These are phyloP conservation scores for Backusella mclennaniae DNA, from an alignment of 192 early-diverging fungal species.

Conservation along the genomic window DNA sequence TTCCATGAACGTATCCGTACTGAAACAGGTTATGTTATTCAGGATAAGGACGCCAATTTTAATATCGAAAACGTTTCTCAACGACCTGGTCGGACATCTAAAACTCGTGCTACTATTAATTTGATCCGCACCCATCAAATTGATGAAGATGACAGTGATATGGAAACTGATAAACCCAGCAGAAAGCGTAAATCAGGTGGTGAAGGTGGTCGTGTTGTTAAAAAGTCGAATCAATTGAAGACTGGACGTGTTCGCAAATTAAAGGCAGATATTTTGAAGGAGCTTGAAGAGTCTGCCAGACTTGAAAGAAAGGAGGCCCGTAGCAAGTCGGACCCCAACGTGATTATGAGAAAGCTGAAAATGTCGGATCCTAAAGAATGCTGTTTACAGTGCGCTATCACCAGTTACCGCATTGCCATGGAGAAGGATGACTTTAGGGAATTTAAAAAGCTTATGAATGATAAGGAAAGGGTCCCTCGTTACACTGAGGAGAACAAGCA, in stretches of 20 bases:
- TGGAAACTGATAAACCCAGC: not conserved
- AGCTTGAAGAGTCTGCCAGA: not conserved
- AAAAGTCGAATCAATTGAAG: not conserved
- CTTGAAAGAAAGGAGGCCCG: not conserved
- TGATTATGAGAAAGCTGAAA: not conserved
- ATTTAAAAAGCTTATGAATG: slow-evolving; percentile 1
- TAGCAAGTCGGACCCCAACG: not conserved
- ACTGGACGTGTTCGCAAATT: not conserved
- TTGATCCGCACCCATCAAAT: not conserved
- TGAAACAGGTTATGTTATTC: not conserved
- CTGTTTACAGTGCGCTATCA: slow-evolving; percentile 43
- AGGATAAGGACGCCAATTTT: not conserved
- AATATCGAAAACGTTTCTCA: not conserved
- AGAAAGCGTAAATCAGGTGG: not conserved
- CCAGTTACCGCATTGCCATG: slow-evolving; percentile 38
- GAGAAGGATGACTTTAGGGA: slow-evolving; percentile 16
- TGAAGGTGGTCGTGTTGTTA: not conserved
- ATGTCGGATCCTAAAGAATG: slow-evolving; percentile 26
- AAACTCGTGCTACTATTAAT: slow-evolving; percentile 10
- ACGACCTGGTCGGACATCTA: slow-evolving; percentile 2
- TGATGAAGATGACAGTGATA: not conserved
- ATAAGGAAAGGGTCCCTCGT: not conserved
- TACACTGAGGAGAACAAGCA: slow-evolving; percentile 5
- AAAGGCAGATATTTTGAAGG: not conserved
- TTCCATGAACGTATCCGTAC: not conserved